phyloP scores from a whole-genome alignment of 2,329 filamentous ascomycete genomes.

The Teratosphaeria zuluensis region DNA sequence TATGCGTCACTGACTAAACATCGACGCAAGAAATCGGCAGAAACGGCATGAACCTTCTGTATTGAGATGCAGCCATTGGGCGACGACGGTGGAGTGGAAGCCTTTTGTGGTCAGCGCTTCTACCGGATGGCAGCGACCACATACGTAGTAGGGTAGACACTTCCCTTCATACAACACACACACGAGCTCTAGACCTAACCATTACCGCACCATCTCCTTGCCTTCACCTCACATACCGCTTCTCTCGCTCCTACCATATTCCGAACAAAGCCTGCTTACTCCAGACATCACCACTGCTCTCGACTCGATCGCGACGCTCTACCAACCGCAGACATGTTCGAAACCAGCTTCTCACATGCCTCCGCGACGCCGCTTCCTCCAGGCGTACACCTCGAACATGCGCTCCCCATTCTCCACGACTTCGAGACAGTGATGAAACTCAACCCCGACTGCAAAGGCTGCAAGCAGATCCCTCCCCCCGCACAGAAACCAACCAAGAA shows the following conservation, averaged over 20 bases:
- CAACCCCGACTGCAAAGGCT: constrained; percentile 24
- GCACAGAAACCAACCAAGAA: constrained; percentile 6
- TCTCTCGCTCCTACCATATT: background rate
- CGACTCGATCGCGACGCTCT: background rate
- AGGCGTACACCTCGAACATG: constrained; percentile 15
- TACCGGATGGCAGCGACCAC: background rate
- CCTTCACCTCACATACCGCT: background rate
- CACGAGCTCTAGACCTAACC: background rate
- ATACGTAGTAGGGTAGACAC: background rate
- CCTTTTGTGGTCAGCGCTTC: background rate
- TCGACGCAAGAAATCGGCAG: background rate
- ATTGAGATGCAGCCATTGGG: background rate
- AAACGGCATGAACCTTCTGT: background rate
- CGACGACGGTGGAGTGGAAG: background rate
- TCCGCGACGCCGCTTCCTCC: constrained; percentile 20
- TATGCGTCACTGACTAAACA: background rate
- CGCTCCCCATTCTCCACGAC: constrained; percentile 23
- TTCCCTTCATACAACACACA: background rate
- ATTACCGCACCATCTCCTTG: background rate
- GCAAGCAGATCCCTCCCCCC: constrained; percentile 14
- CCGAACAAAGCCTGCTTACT: background rate
- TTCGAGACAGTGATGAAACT: constrained; percentile 23
- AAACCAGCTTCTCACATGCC: constrained; percentile 22
- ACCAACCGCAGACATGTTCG: constrained; percentile 19
- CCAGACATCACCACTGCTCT: background rate